Percentiles rank a stretch among this genome's conserved stretches.
These are phyloP conservation scores for Tetrahymena malaccensis DNA, from an alignment of 73 alveolate species.

Conservation along the genomic window DNA sequence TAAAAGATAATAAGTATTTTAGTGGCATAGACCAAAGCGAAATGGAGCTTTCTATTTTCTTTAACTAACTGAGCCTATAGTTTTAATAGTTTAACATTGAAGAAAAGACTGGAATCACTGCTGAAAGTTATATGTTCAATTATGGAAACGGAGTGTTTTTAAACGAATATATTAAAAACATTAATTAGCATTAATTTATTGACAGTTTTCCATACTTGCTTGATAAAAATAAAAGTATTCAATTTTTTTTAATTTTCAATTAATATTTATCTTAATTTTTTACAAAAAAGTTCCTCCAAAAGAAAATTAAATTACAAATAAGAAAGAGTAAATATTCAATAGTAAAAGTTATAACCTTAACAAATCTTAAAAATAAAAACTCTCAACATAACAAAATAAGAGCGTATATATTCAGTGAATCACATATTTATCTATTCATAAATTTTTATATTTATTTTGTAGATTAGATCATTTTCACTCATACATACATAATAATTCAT, in stretches of 20 bases:
- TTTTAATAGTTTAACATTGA: neutral
- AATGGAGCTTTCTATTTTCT: neutral
- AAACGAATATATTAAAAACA: neutral
- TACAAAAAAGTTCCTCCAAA: neutral
- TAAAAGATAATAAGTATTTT: neutral
- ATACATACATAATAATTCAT: no score
- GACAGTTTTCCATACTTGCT: neutral
- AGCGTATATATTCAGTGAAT: neutral
- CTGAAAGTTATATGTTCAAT: neutral
- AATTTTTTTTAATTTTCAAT: neutral
- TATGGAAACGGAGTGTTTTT: neutral
- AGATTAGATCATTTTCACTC: no score
- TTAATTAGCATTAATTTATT: neutral
- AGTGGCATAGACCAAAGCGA: neutral
- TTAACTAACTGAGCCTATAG: neutral
- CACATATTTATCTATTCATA: no score
- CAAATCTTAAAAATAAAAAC: no score
- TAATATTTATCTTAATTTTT: neutral
- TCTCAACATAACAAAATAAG: neutral
- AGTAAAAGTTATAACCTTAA: neutral
- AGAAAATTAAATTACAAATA: neutral
- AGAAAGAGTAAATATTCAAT: neutral
- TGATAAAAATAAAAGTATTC: neutral
- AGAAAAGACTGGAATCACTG: neutral
- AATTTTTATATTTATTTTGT: no score